phyloP scores from a whole-genome alignment of 192 early-diverging fungal species.

The Funneliformis mosseae region DNA sequence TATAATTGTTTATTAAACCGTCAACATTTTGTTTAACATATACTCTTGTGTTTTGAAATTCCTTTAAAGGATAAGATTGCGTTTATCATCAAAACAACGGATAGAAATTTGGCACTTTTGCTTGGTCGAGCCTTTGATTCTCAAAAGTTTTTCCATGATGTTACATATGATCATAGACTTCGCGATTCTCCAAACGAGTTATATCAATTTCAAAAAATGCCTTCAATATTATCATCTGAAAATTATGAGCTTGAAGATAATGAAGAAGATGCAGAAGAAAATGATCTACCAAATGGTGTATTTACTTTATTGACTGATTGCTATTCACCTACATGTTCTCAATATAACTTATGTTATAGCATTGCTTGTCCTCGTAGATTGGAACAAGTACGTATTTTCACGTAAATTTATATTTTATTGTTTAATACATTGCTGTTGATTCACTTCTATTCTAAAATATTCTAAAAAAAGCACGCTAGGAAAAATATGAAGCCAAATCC shows the following conservation, averaged over 20 bases:
- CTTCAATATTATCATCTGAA: slow-evolving; percentile 25
- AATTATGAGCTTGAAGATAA: slow-evolving; percentile 28
- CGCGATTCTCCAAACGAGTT: slow-evolving; percentile 84
- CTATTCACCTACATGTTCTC: slow-evolving; percentile 90
- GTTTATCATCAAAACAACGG: slow-evolving; percentile 76
- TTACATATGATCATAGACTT: slow-evolving; percentile 82
- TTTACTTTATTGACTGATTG: slow-evolving; percentile 90
- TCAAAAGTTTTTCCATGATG: slow-evolving; percentile 93
- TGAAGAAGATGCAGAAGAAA: slow-evolving; percentile 38
- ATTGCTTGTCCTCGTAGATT: slow-evolving; percentile 80
- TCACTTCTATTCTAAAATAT: not conserved
- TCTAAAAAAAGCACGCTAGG: slow-evolving; percentile 38
- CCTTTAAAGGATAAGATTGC: slow-evolving; percentile 69
- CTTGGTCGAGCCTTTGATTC: slow-evolving; percentile 87
- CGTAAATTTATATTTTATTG: not conserved
- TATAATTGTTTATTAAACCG: not conserved
- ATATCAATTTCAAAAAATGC: slow-evolving; percentile 73
- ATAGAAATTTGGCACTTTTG: slow-evolving; percentile 85
- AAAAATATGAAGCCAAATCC: slow-evolving; percentile 43
- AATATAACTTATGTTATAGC: slow-evolving; percentile 85
- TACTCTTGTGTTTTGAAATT: slow-evolving; percentile 21
- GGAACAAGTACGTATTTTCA: slow-evolving; percentile 56
- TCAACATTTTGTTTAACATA: slow-evolving; percentile 6
- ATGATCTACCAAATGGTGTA: slow-evolving; percentile 74
- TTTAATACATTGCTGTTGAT: not conserved